phyloP scores from a whole-genome alignment of 202 grass and related monocot species.

The Cymbopogon flexuosus region DNA sequence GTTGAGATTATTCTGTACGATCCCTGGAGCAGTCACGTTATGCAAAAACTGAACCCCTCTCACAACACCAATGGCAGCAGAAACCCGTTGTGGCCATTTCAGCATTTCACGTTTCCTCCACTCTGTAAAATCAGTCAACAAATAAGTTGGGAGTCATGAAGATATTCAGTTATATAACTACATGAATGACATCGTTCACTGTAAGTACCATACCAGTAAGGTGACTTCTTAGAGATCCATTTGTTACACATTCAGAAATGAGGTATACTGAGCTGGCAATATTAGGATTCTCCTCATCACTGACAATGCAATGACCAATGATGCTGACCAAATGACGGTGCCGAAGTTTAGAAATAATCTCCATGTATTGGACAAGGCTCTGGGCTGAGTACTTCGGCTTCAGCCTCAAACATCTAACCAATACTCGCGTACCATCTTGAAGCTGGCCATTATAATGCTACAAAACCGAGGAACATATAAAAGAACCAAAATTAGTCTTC shows the following conservation, averaged over 20 bases:
- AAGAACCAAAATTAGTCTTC: conserved; percentile 12
- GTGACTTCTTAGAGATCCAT: conserved; percentile 80
- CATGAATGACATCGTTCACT: not conserved
- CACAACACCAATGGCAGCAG: conserved; percentile 55
- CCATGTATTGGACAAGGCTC: conserved; percentile 71
- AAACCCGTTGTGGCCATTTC: conserved; percentile 88
- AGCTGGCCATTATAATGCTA: conserved; percentile 73
- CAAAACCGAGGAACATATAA: not conserved
- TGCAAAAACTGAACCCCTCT: conserved; percentile 89
- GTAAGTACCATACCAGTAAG: conserved; percentile 78
- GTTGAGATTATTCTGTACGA: conserved; percentile 56
- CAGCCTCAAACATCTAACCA: conserved; percentile 60
- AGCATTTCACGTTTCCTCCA: conserved; percentile 95
- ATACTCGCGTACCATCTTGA: conserved; percentile 65
- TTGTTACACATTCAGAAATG: conserved; percentile 58
- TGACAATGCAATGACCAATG: conserved; percentile 66
- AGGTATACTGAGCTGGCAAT: conserved; percentile 49
- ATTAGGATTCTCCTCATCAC: conserved; percentile 45
- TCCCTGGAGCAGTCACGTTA: conserved; percentile 58
- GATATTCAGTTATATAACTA: conserved; percentile 6
- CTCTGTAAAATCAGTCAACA: conserved; percentile 39
- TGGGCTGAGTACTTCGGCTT: conserved; percentile 73
- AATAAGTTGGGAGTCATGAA: not conserved
- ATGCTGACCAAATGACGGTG: conserved; percentile 89
- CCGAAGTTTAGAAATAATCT: conserved; percentile 65